Base-by-base conservation (phyloP, 2,329 filamentous ascomycete genomes). In the Penicillium sp. region DNA sequence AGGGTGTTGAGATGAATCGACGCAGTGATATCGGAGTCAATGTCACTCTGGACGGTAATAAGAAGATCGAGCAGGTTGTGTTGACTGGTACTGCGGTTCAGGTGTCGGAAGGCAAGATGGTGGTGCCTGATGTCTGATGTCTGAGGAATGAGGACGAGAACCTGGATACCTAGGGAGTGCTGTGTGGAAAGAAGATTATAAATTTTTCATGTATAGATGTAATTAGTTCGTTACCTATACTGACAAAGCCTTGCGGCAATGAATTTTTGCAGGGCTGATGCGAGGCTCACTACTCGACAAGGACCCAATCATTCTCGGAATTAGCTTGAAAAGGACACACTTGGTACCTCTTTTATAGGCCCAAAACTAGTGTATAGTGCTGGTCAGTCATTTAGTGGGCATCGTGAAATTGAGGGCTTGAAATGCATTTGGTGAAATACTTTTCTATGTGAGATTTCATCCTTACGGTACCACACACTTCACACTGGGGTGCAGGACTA, bases 1-100 rank as follows among this genome's bases (percentile, higher is more conserved):
- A 90, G 74, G 87, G 87, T 0, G 84, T 88, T 10, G 87, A 90
- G 73, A 88, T 89, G 83, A 86, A 85, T 6, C 74, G 85, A 61
- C 64, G 71, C 8, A 75, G 72, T 64, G 74, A 76, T 55, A 77
- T 77, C 52, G 70, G 68, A 7, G 64, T 77, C 16, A 66, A 63
- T 7, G 68, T 74, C 16, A 55, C 39, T 16, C 19, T 71, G 47
- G 59, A 60, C 29, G 48, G 44, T 2, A 64, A 69, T 11, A 64
- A 55, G 31, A 60, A 63, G 54, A 70, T 77, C 52, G 69, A 69
- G 33, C 65, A 63, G 44, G 65, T 77, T n/a, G 62, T 69, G 53
- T 44, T 77, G 55, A 71, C 64, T 31, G 74, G 75, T 0, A 67
- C 62, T 46, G 71, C 74, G 6, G 72, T 76, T 19, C 65, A 68